Base-by-base conservation (phyloP, 1,284 basidiomycete species). In the Marasmius tenuissimus region DNA sequence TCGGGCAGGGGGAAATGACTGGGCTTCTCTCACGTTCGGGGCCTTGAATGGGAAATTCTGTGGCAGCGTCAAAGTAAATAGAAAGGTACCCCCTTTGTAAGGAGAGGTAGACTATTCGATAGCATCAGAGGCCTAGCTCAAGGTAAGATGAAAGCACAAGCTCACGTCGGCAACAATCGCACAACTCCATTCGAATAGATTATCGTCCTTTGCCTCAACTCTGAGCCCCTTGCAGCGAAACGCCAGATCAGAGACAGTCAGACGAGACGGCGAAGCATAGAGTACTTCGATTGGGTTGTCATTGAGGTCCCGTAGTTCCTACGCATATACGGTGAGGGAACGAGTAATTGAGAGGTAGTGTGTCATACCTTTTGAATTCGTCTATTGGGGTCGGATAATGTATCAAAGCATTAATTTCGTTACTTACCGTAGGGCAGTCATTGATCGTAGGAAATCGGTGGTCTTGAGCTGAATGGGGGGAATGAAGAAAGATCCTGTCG, bases 31-130 rank as follows among this genome's bases (percentile, higher is more conserved):
- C 73, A 94, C 93, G 55, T 82, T 82, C 45, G 93, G 93, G 2
- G 93, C 86, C 75, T 96, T 96, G 87, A 97, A 97, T 0, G 95
- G 95, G 70, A 91, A 97, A 73, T 89, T 91, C 20, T 83, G 72
- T 1, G 92, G 89, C 53, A 95, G 84, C 34, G 82, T 79, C 33
- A 96, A 75, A 49, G 79, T 86, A 74, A 95, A 90, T 63, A 84
- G 80, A 76, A 94, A 97, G 1, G 83, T 92, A 56, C 95, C 95
- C 60, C 86, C 86, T 71, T 88, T 90, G 81, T 96, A 97, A 0
- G 94, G 93, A 45, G 91, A 91, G 61, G 88, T 86, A 59, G 84
- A 71, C 92, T 95, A 51, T 37, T 50, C 50, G 60, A 50, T 47
- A 62, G 35, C 50, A 59, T 39, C 40, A 53, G 39, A 40, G 37